A percentile compares a stretch with the other conserved stretches of the same genome.
These are phyloP conservation scores for Eucalyptus urophylla DNA, from an alignment of 345 rosid genomes.

Conservation along the genomic window DNA sequence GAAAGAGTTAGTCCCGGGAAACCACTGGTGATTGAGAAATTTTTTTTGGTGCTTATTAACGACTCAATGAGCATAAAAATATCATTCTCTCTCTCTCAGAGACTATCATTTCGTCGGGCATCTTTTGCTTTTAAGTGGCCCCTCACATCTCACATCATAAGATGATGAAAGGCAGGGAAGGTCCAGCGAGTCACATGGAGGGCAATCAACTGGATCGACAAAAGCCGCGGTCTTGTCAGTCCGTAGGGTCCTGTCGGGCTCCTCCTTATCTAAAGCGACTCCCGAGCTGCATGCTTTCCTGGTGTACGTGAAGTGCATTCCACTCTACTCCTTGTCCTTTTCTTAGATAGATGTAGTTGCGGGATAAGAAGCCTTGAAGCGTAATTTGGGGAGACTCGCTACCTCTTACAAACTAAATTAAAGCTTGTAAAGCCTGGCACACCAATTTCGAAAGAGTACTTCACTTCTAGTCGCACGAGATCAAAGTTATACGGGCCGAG, in stretches of 20 bases:
- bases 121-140: neutral
- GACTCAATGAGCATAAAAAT: neutral
- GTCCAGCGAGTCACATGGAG: neutral
- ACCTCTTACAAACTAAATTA: neutral
- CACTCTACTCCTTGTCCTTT: constrained; percentile 1
- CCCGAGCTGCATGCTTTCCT: neutral
- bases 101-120: neutral
- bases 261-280: neutral
- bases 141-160: neutral
- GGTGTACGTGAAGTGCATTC: neutral
- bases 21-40: neutral
- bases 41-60: neutral
- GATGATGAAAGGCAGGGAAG: neutral
- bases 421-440: neutral
- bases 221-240: neutral
- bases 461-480: neutral
- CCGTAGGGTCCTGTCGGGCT: neutral
- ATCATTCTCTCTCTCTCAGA: neutral
- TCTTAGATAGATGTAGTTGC: neutral
- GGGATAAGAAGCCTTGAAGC: neutral
- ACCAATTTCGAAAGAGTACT: neutral
- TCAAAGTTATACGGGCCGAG: neutral
- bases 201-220: neutral
- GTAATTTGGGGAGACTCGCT: neutral
- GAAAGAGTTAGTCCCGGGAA: neutral